Base-by-base conservation (phyloP, 768 basidiomycete genomes). In the Symmetrospora coprosmae region DNA sequence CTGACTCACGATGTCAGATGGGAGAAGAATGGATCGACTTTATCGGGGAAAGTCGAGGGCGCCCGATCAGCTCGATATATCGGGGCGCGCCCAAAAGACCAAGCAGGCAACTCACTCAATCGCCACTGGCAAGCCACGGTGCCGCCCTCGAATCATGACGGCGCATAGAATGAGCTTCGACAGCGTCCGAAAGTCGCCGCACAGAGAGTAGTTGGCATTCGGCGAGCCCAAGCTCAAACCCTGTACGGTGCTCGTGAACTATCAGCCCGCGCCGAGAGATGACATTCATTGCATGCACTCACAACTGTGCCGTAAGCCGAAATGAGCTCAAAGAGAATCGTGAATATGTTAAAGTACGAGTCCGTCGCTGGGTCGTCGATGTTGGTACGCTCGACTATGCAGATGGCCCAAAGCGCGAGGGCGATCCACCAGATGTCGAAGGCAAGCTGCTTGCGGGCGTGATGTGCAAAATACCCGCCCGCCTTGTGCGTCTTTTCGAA, bases 401-500 rank as follows among this genome's bases (percentile, higher is more conserved):
- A 96, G 38, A 96, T 76, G 1, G 94, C 72, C 73, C 90, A 89
- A 13, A 96, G 72, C 0, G 87, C 88, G 13, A 87, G 71, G 0
- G 76, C 85, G 21, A 97, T 72, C 89, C 89, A 94, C 92, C 91
- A 94, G 80, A 96, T 88, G 72, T 94, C 88, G 64, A 94, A 96
- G 2, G 91, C 86, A 60, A 99, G 80, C 70, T 99, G 92, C 66
- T 78, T 80, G 46, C 86, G 79, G 11, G 84, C 84, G 70, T 92
- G 89, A 79, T 83, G 80, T 1, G 82, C 79, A 45, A 66, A 64
- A 62, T 71, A 72, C 16, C 60, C 43, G 25, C 63, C 63, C 38
- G 67, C 64, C 11, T 64, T 66, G 38, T 60, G 66, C 25, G 61
- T 49, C 51, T 68, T 56, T 11, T 33, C 50, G 39, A 62, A 63